Base-by-base conservation (phyloP, 2,329 filamentous ascomycete genomes). In the Coccinonectria pachysandricola region DNA sequence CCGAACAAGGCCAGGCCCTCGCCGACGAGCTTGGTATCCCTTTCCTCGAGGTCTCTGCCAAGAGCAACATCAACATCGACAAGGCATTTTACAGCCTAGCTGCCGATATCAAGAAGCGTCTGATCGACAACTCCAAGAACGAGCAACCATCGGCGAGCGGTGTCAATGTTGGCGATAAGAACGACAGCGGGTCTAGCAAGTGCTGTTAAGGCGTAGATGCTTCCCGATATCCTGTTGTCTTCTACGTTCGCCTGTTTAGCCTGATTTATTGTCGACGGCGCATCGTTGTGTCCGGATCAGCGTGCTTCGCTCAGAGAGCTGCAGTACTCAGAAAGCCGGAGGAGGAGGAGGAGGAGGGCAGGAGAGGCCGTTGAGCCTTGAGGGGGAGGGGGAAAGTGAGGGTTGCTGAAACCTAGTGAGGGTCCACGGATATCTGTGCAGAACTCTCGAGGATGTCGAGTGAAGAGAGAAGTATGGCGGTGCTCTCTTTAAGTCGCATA, bases 1-100 rank as follows among this genome's bases (percentile, higher is more conserved):
- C 82, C 34, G 87, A 95, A 57, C 80, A 86, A 52, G 91, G 91
- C 46, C 87, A 98, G 59, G 79, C 79, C 41, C 74, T 98, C 30
- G 91, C 91, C 33, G 82, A 94, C 60, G 91, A 96, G 61, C 78
- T 98, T 35, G 86, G 87, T 50, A 93, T 98, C 41, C 88, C 91
- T 12, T 98, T 98, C 70, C 81, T 98, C 55, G 91, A 98, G 59
- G 91, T 98, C 37, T 93, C 85, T 11, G 91, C 91, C 40, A 98
- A 98, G 72, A 88, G 83, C 66, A 96, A 96, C 66, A 95, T 94
- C 75, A 98, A 98, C 63, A 92, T 98, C 50, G 91, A 98, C 61
- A 87, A 95, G 66, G 91, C 91, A 11, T 98, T 98, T 57, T 96
- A 92, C 67, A 87, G 72, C 55, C 74, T 98, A 45, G 91, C 91